Evolutionary conservation across 2,329 filamentous ascomycete genomes (phyloP), one percentile per base, ranked within the genome.

Genomic region (Balansia obtecta): DNA sequence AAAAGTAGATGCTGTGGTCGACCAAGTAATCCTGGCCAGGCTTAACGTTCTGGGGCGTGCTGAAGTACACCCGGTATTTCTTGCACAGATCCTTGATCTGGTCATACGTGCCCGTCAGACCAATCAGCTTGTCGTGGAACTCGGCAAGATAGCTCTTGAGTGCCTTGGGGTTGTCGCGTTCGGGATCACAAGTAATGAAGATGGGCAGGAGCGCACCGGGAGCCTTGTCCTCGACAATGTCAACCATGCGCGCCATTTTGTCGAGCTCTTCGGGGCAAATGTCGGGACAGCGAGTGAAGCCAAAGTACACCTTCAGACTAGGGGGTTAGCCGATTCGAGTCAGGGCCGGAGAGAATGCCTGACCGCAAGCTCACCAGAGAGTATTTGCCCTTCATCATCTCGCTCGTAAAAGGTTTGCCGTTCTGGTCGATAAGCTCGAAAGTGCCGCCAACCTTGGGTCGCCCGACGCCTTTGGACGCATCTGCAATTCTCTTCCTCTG

Each of bases 1-100:
- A 98, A 63, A 98, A 98, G 75, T 98, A 98, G 59, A 98, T 98
- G 68, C 89, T 96, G 72, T 98, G 93, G 67, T 98, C 93, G 12
- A 98, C 93, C 60, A 98, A 69, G 65, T 98, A 98, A 68, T 98
- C 93, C 73, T 96, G 86, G 1, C 91, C 93, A 1, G 89, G 85
- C 74, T 90, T 85, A 51, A 97, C 87, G 55, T 89, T 79, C 59
- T 80, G 75, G 34, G 93, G 93, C 45, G 93, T 98, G 63, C 86
- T 93, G 63, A 98, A 98, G 71, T 98, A 98, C 50, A 98, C 93
- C 18, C 93, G 78, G 68, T 97, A 98, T 57, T 85, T 85, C 74
- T 95, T 97, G 76, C 93, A 98, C 51, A 94, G 83, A 56, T 85
- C 77, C 75, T 95, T 96, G 63, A 97, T 86, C 71, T 95, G 82